Evolutionary conservation across 78 protist genomes (phyloP), one percentile per base, ranked within the genome.

Genomic region (Diacronema lutheri): DNA sequence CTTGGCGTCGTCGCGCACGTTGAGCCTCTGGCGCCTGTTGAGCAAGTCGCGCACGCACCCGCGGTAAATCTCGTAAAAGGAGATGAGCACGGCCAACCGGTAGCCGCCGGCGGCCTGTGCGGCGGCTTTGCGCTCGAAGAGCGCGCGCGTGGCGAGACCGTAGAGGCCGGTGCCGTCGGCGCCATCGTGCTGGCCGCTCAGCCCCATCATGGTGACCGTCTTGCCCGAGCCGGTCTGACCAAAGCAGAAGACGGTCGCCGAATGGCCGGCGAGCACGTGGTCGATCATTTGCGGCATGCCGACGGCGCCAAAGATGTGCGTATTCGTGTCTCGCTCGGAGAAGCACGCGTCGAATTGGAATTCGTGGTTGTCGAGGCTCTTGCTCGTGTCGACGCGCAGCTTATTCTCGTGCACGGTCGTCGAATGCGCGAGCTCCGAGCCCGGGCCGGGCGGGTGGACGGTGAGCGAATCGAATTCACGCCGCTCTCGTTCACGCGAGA

Each of bases 141-240:
- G 29, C 35, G 78, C 90, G 16, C 62, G 9, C 37, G 77, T 79
- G n/a, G 84, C 84, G 29, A 62, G 72, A 0, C 55, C 73, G 20
- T 62, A 76, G 21, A 86, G 77, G 21, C 90, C 90, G 23, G 10
- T 16, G 41, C 21, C 31, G 50, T 69, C 40, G 56, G 56, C 77
- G 31, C 29, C 56, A 0, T 3, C 40, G 56, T 26, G 11, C 1
- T 9, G 38, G 40, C 1, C 11, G 76, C 87, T 79, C 12, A 23
- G 50, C 20, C 83, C 90, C 69, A 71, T 44, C 90, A 86, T 86
- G 31, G 90, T 86, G 74, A 31, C 66, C 38, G 84, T 86, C 68
- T 86, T 76, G 57, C 89, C 89, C 4, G 89, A 81, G 60, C 89
- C 89, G 16, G 89, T 86, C 73, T 86, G 90, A 0, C 90, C 90